These are phyloP conservation scores for Ormosia emarginata DNA, from an alignment of 306 rosid genomes.

Conservation along the genomic window DNA sequence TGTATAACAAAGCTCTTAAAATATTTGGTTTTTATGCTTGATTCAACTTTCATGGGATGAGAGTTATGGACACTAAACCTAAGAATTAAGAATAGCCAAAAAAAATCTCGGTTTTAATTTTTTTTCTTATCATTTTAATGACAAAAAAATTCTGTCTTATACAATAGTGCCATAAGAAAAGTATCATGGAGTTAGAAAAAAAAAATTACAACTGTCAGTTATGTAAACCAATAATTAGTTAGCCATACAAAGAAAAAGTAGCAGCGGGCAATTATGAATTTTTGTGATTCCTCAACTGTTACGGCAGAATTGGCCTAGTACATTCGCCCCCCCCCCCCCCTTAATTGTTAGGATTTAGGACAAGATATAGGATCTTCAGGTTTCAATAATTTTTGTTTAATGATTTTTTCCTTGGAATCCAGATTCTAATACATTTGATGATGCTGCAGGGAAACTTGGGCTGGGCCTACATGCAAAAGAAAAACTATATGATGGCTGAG, in stretches of 20 bases:
- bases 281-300: no score
- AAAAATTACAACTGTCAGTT: neutral
- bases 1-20: neutral
- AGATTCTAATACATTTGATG: neutral
- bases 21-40: neutral
- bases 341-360: neutral
- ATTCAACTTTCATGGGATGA: no score
- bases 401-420: neutral
- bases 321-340: neutral
- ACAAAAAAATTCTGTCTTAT: neutral
- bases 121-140: neutral
- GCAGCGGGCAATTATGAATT: no score
- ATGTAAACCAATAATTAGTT: neutral
- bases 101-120: neutral
- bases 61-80: neutral
- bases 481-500: slow-evolving; percentile 64
- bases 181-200: neutral
- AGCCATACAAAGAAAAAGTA: neutral
- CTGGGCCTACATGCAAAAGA: slow-evolving; percentile 94
- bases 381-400: neutral
- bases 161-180: neutral
- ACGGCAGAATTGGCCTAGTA: neutral
- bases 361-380: neutral
- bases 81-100: neutral
- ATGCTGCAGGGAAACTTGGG: slow-evolving; percentile 80